A percentile compares a stretch with the other conserved stretches of the same genome.
These are phyloP conservation scores for Botrytis sinoallii DNA, from an alignment of 2,329 filamentous ascomycete genomes.

Conservation along the genomic window DNA sequence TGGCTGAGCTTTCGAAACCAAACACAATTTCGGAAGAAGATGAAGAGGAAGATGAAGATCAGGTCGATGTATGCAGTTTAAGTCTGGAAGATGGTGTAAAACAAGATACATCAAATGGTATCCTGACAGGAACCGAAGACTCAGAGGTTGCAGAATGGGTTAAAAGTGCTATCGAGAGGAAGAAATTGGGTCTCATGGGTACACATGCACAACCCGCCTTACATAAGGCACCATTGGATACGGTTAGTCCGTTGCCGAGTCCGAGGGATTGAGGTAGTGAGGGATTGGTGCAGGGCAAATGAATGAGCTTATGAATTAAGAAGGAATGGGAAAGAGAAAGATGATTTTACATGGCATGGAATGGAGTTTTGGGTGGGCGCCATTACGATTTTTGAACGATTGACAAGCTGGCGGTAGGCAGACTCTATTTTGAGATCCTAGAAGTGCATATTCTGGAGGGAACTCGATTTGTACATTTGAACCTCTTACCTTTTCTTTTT, in stretches of 20 bases:
- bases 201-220: conserved; percentile 70
- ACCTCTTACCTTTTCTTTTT: neutral
- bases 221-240: conserved; percentile 81
- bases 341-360: conserved; percentile 2
- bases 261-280: conserved; percentile 4
- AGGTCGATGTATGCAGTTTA: conserved; percentile 33
- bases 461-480: conserved; percentile 1
- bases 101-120: neutral
- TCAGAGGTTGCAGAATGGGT: conserved; percentile 88
- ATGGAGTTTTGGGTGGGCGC: neutral
- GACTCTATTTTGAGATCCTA: neutral
- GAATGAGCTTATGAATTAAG: neutral
- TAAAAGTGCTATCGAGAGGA: conserved; percentile 63
- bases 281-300: neutral
- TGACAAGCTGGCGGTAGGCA: neutral
- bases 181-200: conserved; percentile 54
- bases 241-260: conserved; percentile 51
- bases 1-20: conserved; percentile 71
- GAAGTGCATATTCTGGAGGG: neutral
- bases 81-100: neutral
- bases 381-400: neutral
- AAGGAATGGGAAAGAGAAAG: neutral
- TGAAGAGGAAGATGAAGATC: conserved; percentile 44
- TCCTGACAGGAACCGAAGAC: conserved; percentile 51
- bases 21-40: conserved; percentile 71